Conservation (phyloP, 495 filamentous ascomycete species). For the Staphylotrichum longicolle region DNA sequence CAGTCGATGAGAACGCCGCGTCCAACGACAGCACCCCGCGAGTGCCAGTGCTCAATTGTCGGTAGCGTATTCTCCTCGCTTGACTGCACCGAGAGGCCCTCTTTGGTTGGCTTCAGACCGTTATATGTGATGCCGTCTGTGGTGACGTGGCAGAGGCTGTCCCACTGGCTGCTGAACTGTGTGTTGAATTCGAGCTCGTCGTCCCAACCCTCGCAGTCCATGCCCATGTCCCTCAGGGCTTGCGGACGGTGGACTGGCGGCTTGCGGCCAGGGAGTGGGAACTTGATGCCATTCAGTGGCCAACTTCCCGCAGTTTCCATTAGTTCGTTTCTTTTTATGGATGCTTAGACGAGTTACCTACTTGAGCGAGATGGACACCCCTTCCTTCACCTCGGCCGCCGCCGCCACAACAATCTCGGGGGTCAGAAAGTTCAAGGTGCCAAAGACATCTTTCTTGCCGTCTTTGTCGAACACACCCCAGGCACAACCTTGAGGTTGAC, state of each 20-base stretch:
- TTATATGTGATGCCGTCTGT: conserved; percentile 53
- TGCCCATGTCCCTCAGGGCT: conserved; percentile 41
- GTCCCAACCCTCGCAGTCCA: conserved; percentile 40
- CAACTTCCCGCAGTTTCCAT: conserved; percentile 29
- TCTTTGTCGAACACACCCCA: conserved; percentile 66
- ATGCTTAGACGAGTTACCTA: conserved; percentile 24
- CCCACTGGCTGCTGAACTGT: conserved; percentile 75
- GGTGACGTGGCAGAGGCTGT: conserved; percentile 62
- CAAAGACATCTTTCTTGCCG: conserved; percentile 57
- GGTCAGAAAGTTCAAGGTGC: conserved; percentile 59
- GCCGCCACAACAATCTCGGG: conserved; percentile 53
- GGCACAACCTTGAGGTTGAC: conserved; percentile 61
- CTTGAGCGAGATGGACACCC: conserved; percentile 61
- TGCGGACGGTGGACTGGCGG: conserved; percentile 50
- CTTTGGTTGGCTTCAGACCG: conserved; percentile 38
- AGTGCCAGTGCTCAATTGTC: conserved; percentile 45
- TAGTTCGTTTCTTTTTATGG: background rate
- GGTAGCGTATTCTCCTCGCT: conserved; percentile 35
- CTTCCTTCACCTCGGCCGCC: conserved; percentile 50
- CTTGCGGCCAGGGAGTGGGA: conserved; percentile 53
- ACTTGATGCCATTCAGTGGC: conserved; percentile 47
- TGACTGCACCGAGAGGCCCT: conserved; percentile 25
- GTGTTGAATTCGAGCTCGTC: conserved; percentile 70
- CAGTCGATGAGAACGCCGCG: conserved; percentile 60
- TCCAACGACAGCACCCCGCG: conserved; percentile 51